Conservation (phyloP, 495 filamentous ascomycete species). For the Bryoglossum gracile region DNA sequence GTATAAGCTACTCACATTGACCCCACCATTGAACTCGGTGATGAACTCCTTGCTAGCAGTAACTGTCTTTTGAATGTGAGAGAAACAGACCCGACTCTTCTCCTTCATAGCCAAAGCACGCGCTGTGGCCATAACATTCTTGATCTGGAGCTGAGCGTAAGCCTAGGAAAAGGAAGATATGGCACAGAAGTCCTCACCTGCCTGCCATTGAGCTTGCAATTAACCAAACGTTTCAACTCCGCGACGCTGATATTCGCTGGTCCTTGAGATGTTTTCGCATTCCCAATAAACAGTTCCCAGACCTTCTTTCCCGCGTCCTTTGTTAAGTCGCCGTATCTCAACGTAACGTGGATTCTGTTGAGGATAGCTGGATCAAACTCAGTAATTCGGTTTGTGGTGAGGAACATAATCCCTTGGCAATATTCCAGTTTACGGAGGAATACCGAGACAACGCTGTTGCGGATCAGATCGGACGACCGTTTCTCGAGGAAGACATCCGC, state of each 20-base stretch:
- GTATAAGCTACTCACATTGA: background rate
- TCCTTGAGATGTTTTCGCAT: conserved; percentile 12
- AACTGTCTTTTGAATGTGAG: background rate
- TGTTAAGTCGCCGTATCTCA: conserved; percentile 11
- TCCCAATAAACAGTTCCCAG: conserved; percentile 11
- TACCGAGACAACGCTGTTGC: conserved; percentile 12
- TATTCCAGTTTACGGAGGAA: conserved; percentile 19
- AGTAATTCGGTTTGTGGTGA: conserved; percentile 16
- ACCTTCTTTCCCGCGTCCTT: background rate
- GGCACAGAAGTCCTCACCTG: conserved; percentile 11
- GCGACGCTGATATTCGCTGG: conserved; percentile 3
- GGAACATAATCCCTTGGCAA: conserved; percentile 16
- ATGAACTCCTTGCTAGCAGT: background rate
- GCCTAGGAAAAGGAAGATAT: background rate
- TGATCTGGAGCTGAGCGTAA: background rate
- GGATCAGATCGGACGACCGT: conserved; percentile 26
- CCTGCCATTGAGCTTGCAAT: conserved; percentile 5
- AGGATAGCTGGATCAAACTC: conserved; percentile 13
- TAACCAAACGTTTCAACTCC: conserved; percentile 6
- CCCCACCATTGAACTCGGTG: background rate
- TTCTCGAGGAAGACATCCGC: conserved; percentile 32
- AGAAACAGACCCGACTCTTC: background rate
- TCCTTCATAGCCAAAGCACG: conserved; percentile 1
- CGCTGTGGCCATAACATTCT: background rate
- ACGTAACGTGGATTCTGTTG: conserved; percentile 7